Evolutionary conservation across 805 yeast species (phyloP).

Genomic region (Priceomyces carsonii): DNA sequence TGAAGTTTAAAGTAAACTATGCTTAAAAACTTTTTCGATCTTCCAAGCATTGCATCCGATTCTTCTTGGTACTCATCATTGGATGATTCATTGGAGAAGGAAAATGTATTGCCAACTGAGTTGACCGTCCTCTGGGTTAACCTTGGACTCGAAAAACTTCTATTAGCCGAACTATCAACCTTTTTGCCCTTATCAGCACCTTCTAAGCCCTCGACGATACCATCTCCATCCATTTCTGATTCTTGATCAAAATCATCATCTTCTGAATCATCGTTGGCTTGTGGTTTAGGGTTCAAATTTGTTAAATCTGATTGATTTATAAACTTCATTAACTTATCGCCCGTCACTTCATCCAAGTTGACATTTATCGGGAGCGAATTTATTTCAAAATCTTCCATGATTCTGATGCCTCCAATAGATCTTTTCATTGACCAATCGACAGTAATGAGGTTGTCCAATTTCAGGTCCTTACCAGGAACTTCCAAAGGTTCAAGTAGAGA

Average conservation of each 20-base stretch:
- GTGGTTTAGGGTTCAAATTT: no score
- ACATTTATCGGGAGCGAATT: slow-evolving; percentile 38
- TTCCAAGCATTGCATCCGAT: slow-evolving; percentile 61
- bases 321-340: slow-evolving; percentile 36
- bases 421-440: slow-evolving; percentile 45
- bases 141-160: not conserved
- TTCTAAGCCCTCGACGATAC: slow-evolving; percentile 9
- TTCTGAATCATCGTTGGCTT: slow-evolving; percentile 11
- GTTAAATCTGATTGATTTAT: slow-evolving; percentile 32
- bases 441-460: slow-evolving; percentile 22
- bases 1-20: slow-evolving; percentile 52
- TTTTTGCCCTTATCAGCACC: slow-evolving; percentile 12
- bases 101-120: slow-evolving; percentile 3
- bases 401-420: slow-evolving; percentile 42
- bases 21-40: slow-evolving; percentile 75
- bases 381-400: slow-evolving; percentile 40
- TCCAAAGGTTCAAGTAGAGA: slow-evolving; percentile 34
- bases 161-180: slow-evolving; percentile 8
- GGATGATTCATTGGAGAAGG: slow-evolving; percentile 5
- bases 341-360: slow-evolving; percentile 40
- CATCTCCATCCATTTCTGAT: slow-evolving; percentile 7
- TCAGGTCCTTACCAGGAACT: slow-evolving; percentile 5
- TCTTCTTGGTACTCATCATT: slow-evolving; percentile 24
- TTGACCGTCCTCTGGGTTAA: slow-evolving; percentile 4
- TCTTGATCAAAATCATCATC: slow-evolving; percentile 3